Evolutionary conservation across 257 asterid genomes (phyloP), one percentile per base, ranked within the genome.

Genomic region (Nicotiana tabacum): DNA sequence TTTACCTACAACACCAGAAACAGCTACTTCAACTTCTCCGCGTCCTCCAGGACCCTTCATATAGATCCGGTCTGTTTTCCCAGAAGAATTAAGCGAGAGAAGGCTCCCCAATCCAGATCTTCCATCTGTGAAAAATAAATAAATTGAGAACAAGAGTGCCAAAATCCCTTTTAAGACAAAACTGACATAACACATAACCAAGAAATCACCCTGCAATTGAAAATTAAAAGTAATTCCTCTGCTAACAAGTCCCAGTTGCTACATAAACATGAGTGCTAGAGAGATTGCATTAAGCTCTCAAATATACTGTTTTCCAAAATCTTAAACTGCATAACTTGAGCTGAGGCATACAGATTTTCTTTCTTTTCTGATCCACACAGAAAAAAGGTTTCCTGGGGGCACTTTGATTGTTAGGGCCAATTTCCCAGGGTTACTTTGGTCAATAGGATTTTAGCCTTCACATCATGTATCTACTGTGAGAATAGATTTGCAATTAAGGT

Each of bases 1-100:
- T 87, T 85, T 88, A 92, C 99, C 98, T 83, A 88, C 89, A 90
- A 96, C 92, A 83, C 98, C 96, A 77, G 98, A 93, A 81, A 96
- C 99, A 66, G 99, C 99, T 68, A 96, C 99, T 91, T 96, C 99
- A 83, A 96, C 98, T 90, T 93, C 97, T 17, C 99, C 99, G 70
- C 97, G 98, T 43, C 99, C 99, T 61, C 99, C 99, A 65, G 99
- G 99, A 66, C 99, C 99, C 90, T 91, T 96, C 99, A 94, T 94
- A 91, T 90, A 96, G 76, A 96, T 92, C 80, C 95, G 90, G 86
- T 93, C 98, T 29, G 97, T 92, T 91, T 89, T 93, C 85, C 94
- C 97, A 24, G 91, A 87, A 56, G 97, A 96, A 83, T 96, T 96
- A 67, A 94, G 97, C 66, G 99, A 92, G 17, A 96, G 87, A 87